Conservation (phyloP, 1,284 basidiomycete species). For the Boletus semigastroideus region DNA sequence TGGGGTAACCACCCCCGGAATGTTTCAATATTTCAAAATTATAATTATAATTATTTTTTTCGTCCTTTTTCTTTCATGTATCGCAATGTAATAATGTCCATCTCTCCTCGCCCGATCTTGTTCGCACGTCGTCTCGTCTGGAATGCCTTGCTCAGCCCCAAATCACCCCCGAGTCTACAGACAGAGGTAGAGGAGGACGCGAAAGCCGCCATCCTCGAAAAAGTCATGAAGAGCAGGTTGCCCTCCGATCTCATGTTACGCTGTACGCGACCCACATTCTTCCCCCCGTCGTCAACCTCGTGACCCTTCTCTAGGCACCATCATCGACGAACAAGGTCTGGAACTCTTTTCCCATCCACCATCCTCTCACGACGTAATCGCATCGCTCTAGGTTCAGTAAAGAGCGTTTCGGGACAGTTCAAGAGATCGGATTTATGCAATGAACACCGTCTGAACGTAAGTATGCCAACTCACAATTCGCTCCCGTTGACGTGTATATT, state of each 20-base stretch:
- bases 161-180: neutral
- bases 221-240: slow-evolving; percentile 78
- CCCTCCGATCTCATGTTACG: slow-evolving; percentile 80
- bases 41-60: slow-evolving; percentile 24
- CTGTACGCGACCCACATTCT: slow-evolving; percentile 53
- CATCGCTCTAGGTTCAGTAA: slow-evolving; percentile 67
- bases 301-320: slow-evolving; percentile 59
- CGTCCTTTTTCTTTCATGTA: slow-evolving; percentile 22
- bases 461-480: slow-evolving; percentile 32
- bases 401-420: slow-evolving; percentile 88
- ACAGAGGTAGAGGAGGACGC: slow-evolving; percentile 59
- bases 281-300: slow-evolving; percentile 7
- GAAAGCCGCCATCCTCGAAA: slow-evolving; percentile 71
- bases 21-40: slow-evolving; percentile 14
- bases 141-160: slow-evolving; percentile 25
- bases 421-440: slow-evolving; percentile 86
- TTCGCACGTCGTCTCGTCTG: slow-evolving; percentile 23
- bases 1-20: slow-evolving; percentile 16
- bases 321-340: slow-evolving; percentile 79
- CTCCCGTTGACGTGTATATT: slow-evolving; percentile 21
- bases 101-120: neutral
- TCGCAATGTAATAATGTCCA: slow-evolving; percentile 35
- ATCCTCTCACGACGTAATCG: slow-evolving; percentile 31
- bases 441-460: slow-evolving; percentile 86
- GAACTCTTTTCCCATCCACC: slow-evolving; percentile 16